Percentiles rank a stretch among this genome's conserved stretches.
phyloP scores from a whole-genome alignment of 2,329 filamentous ascomycete genomes.

The Lecanicillium sp. region DNA sequence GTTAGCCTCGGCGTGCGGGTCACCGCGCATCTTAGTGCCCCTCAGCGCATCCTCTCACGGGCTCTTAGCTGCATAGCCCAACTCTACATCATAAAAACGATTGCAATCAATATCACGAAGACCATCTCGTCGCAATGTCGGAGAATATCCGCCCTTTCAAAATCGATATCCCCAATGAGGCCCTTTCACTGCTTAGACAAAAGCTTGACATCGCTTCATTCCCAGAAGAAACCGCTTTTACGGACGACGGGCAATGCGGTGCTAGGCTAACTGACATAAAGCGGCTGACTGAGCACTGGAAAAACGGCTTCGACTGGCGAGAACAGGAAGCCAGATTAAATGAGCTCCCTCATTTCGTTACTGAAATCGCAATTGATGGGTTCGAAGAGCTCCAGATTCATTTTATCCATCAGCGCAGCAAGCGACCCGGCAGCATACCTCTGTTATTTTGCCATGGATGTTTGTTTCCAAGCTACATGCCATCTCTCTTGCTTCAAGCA shows the following conservation, averaged over 20 bases:
- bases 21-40: too few species aligned
- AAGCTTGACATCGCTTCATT: constrained; percentile 24
- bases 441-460: constrained; percentile 62
- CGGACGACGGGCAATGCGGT: constrained; percentile 24
- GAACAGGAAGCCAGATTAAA: constrained; percentile 50
- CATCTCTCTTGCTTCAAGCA: not conserved
- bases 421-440: constrained; percentile 46
- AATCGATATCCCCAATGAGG: constrained; percentile 23
- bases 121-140: not conserved
- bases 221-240: constrained; percentile 21
- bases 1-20: too few species aligned
- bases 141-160: constrained; percentile 23
- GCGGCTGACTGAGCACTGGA: constrained; percentile 28
- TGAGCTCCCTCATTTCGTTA: constrained; percentile 47
- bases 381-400: constrained; percentile 55
- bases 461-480: constrained; percentile 14
- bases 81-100: too few species aligned
- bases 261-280: constrained; percentile 22
- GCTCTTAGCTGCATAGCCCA: too few species aligned
- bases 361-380: constrained; percentile 42
- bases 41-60: too few species aligned
- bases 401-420: constrained; percentile 51
- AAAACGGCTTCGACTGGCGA: constrained; percentile 53
- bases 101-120: too few species aligned
- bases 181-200: constrained; percentile 19